Base-by-base conservation (phyloP, 2,329 filamentous ascomycete species). In the Rhinocladiella mackenziei region DNA sequence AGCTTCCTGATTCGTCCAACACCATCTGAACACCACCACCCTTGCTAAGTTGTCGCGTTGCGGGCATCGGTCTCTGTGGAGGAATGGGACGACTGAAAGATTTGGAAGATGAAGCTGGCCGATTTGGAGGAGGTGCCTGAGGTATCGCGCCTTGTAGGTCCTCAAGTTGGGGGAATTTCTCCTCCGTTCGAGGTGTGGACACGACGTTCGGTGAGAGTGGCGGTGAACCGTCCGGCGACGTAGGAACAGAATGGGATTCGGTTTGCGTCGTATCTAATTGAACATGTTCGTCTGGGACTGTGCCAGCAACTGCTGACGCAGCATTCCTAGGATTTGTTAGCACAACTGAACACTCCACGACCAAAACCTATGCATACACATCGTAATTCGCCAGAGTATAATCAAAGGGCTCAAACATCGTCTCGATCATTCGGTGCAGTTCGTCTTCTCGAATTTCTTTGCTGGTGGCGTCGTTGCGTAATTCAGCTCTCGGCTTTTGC, bases 401-500 rank as follows among this genome's bases (percentile, higher is more conserved):
- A 65, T 98, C 92, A 63, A 97, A 98, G 1, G 89, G 87, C 62
- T 86, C 82, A 62, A 97, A 98, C 59, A 95, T 84, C 3, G 80
- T 85, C 65, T 98, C 92, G 50, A 98, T 96, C 77, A 94, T 86
- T 53, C 82, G 82, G 64, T 97, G 92, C 15, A 97, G 75, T 65
- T 96, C 89, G 51, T 98, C 91, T 56, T 94, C 89, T 15, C 89
- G 78, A 43, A 96, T 94, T 64, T 98, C 91, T 64, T 94, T 91
- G 30, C 89, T 86, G 0, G 91, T 94, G 1, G 92, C 92, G 68
- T 97, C 91, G 2, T 94, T 88, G 65, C 92, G 91, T 61, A 98
- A 71, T 55, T 86, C 83, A 54, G 94, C 89, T 51, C 92, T 78
- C 2, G 92, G 92, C 65, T 97, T 96, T 65, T 97, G 92, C 61